These are phyloP conservation scores for Pseudoneurospora amorphoporcata DNA, from an alignment of 495 filamentous ascomycete genomes.

Conservation along the genomic window DNA sequence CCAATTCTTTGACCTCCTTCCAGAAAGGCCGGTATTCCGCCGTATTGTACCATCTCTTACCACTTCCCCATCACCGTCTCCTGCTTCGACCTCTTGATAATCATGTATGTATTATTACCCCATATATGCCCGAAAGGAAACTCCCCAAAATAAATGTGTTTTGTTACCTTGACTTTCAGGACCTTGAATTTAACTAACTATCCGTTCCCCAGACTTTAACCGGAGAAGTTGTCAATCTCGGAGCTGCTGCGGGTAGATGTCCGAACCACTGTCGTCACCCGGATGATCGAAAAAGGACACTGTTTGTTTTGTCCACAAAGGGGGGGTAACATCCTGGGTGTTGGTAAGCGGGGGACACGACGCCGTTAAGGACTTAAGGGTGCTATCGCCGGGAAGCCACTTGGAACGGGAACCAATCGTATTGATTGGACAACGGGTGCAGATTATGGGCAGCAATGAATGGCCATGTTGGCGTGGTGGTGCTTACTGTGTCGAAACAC, in stretches of 20 bases:
- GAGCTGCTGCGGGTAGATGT: too few species aligned
- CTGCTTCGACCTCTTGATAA: constrained; percentile 27
- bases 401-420: not conserved
- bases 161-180: too few species aligned
- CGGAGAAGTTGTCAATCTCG: not conserved
- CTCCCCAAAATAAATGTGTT: not conserved
- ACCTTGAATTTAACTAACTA: not conserved
- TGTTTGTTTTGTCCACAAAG: not conserved
- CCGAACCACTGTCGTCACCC: too few species aligned
- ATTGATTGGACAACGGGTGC: not conserved
- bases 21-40: constrained; percentile 49
- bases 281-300: not conserved
- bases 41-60: constrained; percentile 51
- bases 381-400: not conserved
- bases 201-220: not conserved
- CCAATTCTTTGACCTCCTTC: constrained; percentile 40
- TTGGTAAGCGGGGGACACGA: not conserved
- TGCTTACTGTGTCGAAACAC: not conserved
- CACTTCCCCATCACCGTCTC: constrained; percentile 40
- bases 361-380: not conserved
- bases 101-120: constrained; percentile 53
- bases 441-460: not conserved
- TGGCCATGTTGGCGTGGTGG: not conserved
- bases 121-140: constrained; percentile 38
- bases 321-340: not conserved